Conservation (phyloP, 441 rosid genomes). For the Raphanus hybrid region DNA sequence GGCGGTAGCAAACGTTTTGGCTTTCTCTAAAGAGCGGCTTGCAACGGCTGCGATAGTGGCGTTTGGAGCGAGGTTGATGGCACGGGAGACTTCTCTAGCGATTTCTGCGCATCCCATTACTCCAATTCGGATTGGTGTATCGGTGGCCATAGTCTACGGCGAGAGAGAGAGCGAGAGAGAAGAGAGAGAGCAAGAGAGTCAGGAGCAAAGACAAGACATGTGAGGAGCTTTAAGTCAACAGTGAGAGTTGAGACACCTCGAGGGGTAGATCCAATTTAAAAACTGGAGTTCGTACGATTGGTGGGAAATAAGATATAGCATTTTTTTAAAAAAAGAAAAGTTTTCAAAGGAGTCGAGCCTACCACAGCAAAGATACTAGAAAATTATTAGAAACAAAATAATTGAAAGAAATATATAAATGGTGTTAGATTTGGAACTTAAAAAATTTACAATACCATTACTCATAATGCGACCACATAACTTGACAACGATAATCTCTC, state of each 20-base stretch:
- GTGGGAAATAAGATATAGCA: constrained; percentile 1
- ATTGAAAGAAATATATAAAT: too few species aligned
- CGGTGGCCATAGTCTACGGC: not conserved
- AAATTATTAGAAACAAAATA: too few species aligned
- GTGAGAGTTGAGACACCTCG: not conserved
- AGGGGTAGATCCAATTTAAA: not conserved
- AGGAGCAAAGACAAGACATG: constrained; percentile 10
- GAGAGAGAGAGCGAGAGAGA: not conserved
- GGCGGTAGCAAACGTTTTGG: not conserved
- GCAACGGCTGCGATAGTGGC: not conserved
- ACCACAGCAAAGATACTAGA: too few species aligned
- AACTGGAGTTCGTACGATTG: constrained; percentile 1
- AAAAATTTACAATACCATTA: not conserved
- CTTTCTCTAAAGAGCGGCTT: constrained; percentile 5
- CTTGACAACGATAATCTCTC: not conserved
- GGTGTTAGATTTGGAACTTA: too few species aligned
- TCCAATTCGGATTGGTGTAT: not conserved
- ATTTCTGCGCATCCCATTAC: not conserved
- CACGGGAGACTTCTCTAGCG: not conserved
- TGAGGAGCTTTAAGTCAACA: constrained; percentile 1
- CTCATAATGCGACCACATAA: constrained; percentile 1
- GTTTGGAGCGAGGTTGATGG: not conserved
- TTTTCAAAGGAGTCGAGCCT: too few species aligned
- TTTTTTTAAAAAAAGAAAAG: too few species aligned
- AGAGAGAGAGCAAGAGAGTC: not conserved